Base-by-base conservation (phyloP, 805 yeast genomes). In the Saccharomycopsis oosterbeekiorum region DNA sequence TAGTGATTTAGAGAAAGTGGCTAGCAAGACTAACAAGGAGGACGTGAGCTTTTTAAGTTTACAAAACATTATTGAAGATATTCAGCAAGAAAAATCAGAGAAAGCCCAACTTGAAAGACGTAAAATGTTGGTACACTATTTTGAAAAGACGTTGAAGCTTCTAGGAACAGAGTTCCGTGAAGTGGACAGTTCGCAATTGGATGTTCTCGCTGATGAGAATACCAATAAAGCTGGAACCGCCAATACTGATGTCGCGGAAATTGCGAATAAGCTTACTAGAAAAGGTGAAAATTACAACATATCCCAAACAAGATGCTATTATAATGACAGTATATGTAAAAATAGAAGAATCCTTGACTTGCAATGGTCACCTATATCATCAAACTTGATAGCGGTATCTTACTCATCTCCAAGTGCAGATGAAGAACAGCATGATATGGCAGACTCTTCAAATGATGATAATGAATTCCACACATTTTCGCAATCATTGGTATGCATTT, bases 401-500 rank as follows among this genome's bases (percentile, higher is more conserved):
- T 60, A 62, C 47, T 56, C 62, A 1, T 57, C 59, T 10, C 53
- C 53, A 12, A 2, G 34, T 29, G 34, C 4, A 9, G 26, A 9
- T 21, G 53, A 47, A 21, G 47, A 24, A 15, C 24, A 34, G 10
- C 29, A n/a, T 29, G 40, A n/a, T 17, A 24, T 21, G 10, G 50
- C 36, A 2, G 12, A 41, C 15, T 12, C 55, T 19, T 12, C 39
- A 6, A 47, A 36, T 21, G 39, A 21, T 11, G 34, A 15, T 26
- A 40, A 42, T 11, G 58, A 56, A 36, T 19, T 39, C 6, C 26
- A 26, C 15, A 39, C 17, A 15, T 50, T 51, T 37, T 36, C 64
- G 57, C 62, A 68, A 9, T 76, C 76, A 1, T 60, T 70, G 26
- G 72, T 72, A 0, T 67, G 73, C 12, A 59, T 76, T 21, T 74